Conservation (phyloP, 1,284 basidiomycete genomes). For the Stygiomarasmius scandens region DNA sequence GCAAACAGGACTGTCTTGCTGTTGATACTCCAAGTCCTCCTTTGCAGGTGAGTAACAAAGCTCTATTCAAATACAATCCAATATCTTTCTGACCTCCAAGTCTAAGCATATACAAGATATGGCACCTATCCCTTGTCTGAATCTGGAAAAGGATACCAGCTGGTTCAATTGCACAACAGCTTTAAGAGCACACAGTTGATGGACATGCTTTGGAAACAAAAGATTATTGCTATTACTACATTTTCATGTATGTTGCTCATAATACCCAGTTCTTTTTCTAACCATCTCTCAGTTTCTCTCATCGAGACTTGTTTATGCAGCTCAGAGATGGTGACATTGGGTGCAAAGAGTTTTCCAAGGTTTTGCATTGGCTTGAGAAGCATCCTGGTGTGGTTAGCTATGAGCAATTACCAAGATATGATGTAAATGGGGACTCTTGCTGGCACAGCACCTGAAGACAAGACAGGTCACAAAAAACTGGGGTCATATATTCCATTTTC, state of each 20-base stretch:
- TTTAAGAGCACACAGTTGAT: background rate
- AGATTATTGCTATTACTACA: slow-evolving; percentile 28
- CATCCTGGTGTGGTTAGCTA: background rate
- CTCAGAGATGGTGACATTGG: background rate
- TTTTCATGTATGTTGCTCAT: slow-evolving; percentile 23
- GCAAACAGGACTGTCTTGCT: too few relatives aligned
- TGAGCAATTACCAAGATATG: background rate
- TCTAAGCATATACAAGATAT: too few relatives aligned
- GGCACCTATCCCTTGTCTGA: too few relatives aligned
- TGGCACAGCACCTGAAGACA: background rate
- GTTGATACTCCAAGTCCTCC: too few relatives aligned
- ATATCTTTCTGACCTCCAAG: too few relatives aligned
- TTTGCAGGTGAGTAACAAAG: too few relatives aligned
- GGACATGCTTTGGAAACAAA: slow-evolving; percentile 11
- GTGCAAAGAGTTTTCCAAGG: background rate
- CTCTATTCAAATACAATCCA: too few relatives aligned
- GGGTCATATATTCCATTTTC: too few relatives aligned
- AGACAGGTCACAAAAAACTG: too few relatives aligned
- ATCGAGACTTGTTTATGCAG: slow-evolving; percentile 8
- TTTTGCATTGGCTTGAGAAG: background rate
- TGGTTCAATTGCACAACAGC: background rate
- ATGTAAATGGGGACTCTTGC: slow-evolving; percentile 2
- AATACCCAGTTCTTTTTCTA: background rate
- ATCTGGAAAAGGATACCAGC: too few relatives aligned
- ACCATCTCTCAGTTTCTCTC: slow-evolving; percentile 7